These are phyloP conservation scores for Westerdykella aurantiaca DNA, from an alignment of 2,329 filamentous ascomycete genomes.

Conservation along the genomic window DNA sequence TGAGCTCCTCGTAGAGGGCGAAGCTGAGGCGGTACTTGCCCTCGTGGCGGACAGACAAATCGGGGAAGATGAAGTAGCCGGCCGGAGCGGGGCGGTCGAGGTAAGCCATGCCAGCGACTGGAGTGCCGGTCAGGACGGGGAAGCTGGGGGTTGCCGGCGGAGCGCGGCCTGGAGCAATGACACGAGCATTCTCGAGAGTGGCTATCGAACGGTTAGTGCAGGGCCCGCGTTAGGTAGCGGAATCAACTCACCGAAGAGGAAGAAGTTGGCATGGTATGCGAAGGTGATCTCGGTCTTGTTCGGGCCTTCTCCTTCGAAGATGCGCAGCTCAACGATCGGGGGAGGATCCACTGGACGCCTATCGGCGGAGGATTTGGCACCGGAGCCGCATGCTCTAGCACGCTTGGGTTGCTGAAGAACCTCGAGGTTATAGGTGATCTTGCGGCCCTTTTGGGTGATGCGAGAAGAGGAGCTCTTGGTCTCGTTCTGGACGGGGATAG, in stretches of 20 bases:
- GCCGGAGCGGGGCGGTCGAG: slow-evolving; percentile 73
- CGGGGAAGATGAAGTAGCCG: slow-evolving; percentile 97
- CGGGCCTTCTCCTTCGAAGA: slow-evolving; percentile 62
- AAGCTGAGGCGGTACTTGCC: slow-evolving; percentile 88
- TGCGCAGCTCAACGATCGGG: slow-evolving; percentile 84
- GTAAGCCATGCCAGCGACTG: slow-evolving; percentile 93
- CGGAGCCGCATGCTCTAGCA: slow-evolving; percentile 89
- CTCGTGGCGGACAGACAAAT: slow-evolving; percentile 92
- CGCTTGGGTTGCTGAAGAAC: slow-evolving; percentile 94
- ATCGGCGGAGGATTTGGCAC: slow-evolving; percentile 77
- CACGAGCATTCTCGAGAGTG: slow-evolving; percentile 79
- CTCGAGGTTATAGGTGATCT: slow-evolving; percentile 72
- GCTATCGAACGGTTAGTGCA: slow-evolving; percentile 39
- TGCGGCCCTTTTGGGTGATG: slow-evolving; percentile 67
- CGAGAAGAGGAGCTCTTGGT: slow-evolving; percentile 50
- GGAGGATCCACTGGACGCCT: slow-evolving; percentile 90
- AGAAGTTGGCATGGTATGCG: slow-evolving; percentile 93
- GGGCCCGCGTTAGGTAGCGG: background rate
- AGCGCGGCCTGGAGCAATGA: slow-evolving; percentile 74
- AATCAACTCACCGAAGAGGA: slow-evolving; percentile 57
- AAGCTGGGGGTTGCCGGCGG: slow-evolving; percentile 59
- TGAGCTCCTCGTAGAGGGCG: slow-evolving; percentile 88
- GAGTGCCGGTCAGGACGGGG: slow-evolving; percentile 87
- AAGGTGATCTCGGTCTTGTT: slow-evolving; percentile 63
- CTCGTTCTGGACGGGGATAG: slow-evolving; percentile 53